Conservation (phyloP, 163 green algal species). For the Chlamydomonas reinhardtii region DNA sequence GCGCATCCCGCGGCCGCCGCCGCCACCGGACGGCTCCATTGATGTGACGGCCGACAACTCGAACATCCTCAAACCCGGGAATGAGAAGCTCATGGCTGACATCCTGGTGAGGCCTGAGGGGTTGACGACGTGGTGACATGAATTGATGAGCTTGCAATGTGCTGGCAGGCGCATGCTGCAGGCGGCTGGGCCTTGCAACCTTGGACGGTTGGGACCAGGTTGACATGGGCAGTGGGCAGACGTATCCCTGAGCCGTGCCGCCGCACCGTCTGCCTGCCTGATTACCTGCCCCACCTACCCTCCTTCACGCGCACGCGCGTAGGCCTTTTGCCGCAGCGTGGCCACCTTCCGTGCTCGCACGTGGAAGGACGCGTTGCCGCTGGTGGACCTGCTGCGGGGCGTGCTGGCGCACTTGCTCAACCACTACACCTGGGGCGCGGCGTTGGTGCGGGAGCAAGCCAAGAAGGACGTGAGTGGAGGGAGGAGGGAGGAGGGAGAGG, state of each 20-base stretch:
- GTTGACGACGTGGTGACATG: too few relatives aligned
- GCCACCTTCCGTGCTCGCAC: slow-evolving; percentile 56
- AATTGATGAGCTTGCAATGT: too few relatives aligned
- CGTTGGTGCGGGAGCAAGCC: slow-evolving; percentile 27
- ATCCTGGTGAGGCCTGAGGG: slow-evolving; percentile 41
- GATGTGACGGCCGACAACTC: slow-evolving; percentile 20
- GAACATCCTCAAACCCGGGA: slow-evolving; percentile 32
- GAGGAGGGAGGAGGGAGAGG: too few relatives aligned
- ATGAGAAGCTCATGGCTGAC: slow-evolving; percentile 22
- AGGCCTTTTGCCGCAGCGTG: slow-evolving; percentile 54
- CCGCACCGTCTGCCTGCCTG: too few relatives aligned
- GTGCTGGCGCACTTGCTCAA: slow-evolving; percentile 55
- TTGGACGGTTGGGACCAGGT: too few relatives aligned
- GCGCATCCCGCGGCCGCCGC: slow-evolving; percentile 2
- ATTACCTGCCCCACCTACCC: too few relatives aligned
- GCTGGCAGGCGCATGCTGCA: not conserved
- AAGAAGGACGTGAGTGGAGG: slow-evolving; percentile 35
- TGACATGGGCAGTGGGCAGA: too few relatives aligned
- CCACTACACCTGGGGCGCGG: slow-evolving; percentile 49
- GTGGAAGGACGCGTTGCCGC: slow-evolving; percentile 59
- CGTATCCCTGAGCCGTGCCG: too few relatives aligned
- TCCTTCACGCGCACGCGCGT: not conserved
- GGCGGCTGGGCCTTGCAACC: too few relatives aligned
- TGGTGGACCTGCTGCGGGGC: slow-evolving; percentile 63
- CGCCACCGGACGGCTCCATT: slow-evolving; percentile 1